A percentile compares a stretch with the other conserved stretches of the same genome.
Conservation (phyloP, 2,329 filamentous ascomycete genomes). For the Sporothrix dimorphospora region DNA sequence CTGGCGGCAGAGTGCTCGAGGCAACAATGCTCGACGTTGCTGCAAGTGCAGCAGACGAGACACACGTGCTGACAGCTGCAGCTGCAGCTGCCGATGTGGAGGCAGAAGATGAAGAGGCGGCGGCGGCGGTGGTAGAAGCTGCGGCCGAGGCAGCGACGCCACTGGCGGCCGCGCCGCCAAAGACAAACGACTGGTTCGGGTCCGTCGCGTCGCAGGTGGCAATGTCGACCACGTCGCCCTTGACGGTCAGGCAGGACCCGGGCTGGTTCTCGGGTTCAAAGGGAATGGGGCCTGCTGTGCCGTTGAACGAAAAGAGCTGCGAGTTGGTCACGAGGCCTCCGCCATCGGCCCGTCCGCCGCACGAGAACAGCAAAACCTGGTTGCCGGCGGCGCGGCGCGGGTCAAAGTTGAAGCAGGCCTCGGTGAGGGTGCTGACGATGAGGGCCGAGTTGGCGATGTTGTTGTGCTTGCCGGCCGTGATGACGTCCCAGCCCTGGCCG, state of each 20-base stretch:
- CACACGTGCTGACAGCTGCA: neutral
- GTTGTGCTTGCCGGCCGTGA: conserved; percentile 56
- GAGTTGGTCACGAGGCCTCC: conserved; percentile 54
- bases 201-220: conserved; percentile 48
- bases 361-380: conserved; percentile 61
- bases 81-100: neutral
- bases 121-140: neutral
- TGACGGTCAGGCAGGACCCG: conserved; percentile 52
- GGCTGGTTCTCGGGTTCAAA: conserved; percentile 51
- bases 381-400: conserved; percentile 53
- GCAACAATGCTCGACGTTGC: conserved; percentile 6
- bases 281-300: conserved; percentile 46
- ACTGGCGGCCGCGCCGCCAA: conserved; percentile 35
- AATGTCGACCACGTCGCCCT: conserved; percentile 49
- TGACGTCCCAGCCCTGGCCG: conserved; percentile 53
- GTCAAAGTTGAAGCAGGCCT: conserved; percentile 63
- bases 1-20: neutral
- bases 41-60: neutral
- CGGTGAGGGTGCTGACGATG: conserved; percentile 59
- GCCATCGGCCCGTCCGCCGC: conserved; percentile 60
- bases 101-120: conserved; percentile 1
- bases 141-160: neutral
- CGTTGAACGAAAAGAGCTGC: conserved; percentile 55
- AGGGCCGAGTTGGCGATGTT: conserved; percentile 51
- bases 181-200: conserved; percentile 49